These are phyloP conservation scores for Apophysomyces elegans DNA, from an alignment of 371 early-diverging fungal genomes.

Conservation along the genomic window DNA sequence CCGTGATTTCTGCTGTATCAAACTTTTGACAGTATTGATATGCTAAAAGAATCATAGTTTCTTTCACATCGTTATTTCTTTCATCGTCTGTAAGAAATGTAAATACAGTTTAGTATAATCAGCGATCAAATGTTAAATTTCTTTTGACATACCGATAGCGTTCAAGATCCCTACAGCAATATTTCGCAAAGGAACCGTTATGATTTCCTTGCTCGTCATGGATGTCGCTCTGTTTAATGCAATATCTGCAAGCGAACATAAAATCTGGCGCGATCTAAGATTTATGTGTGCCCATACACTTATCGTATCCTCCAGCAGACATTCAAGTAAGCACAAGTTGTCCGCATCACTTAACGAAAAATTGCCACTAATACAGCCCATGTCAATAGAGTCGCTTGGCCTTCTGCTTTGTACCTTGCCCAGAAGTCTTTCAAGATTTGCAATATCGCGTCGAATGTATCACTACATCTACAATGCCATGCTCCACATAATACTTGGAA, in stretches of 20 bases:
- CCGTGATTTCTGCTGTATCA: conserved; percentile 29
- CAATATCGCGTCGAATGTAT: conserved; percentile 29
- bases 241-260: conserved; percentile 20
- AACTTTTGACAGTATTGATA: conserved; percentile 31
- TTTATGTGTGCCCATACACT: conserved; percentile 28
- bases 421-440: conserved; percentile 31
- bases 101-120: not conserved
- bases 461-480: conserved; percentile 25
- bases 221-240: conserved; percentile 13
- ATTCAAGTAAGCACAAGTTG: conserved; percentile 11
- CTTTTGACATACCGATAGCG: conserved; percentile 4
- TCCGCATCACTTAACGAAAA: conserved; percentile 1
- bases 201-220: conserved; percentile 12
- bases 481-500: conserved; percentile 17
- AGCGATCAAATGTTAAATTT: not conserved
- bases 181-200: not conserved
- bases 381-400: not conserved
- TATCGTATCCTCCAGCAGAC: conserved; percentile 21
- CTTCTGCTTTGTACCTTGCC: conserved; percentile 23
- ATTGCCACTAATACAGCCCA: not conserved
- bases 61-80: conserved; percentile 25
- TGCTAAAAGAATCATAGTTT: conserved; percentile 21
- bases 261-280: conserved; percentile 18
- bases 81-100: conserved; percentile 24
- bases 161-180: conserved; percentile 3